Base-by-base conservation (phyloP, 139 green algal species). In the Chlorella vulgaris region DNA sequence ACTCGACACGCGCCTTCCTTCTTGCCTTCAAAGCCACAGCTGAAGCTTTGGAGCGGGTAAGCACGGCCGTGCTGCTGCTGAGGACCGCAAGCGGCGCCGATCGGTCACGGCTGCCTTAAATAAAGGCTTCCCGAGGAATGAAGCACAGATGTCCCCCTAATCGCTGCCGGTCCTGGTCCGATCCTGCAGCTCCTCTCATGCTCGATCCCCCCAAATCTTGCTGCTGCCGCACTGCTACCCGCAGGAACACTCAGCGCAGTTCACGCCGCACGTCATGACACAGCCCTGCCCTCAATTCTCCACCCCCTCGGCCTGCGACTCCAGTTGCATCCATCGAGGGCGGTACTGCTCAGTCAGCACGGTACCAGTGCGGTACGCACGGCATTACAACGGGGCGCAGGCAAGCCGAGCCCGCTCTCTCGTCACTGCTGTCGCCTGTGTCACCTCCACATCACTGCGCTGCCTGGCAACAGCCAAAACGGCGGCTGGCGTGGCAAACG, bases 181-280 rank as follows among this genome's bases (percentile, higher is more conserved):
- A 58, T 24, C 10, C 15, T 58, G 47, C 10, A 58, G 13, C 47
- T 58, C 13, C 15, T 24, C 47, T 58, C 15, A 58, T n/a, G n/a
- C n/a, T 58, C 15, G 47, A 38, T 22, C 10, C 60, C 31, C 2
- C 22, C 26, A 33, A 33, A 18, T 68, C 26, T 6, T 38, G 3
- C 22, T 29, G 29, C 31, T 47, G 63, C 18, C 42, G 63, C 26
- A 8, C 29, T 43, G 29, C 66, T 50, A 15, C 36, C 35, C 31
- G 66, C 66, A 73, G 66, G 66, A 73, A 40, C 26, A 3, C 40
- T 60, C 28, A 24, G 29, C 62, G 15, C 62, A 42, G 55, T 80
- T 80, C 73, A 69, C 73, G 7, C 92, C 92, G 0, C 92, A 96
- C 70, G 92, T 90, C 75, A 91, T 96, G 76, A 86, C 82, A 4